Conservation (phyloP, 768 basidiomycete species). For the Phanerodontia chrysosporium region DNA sequence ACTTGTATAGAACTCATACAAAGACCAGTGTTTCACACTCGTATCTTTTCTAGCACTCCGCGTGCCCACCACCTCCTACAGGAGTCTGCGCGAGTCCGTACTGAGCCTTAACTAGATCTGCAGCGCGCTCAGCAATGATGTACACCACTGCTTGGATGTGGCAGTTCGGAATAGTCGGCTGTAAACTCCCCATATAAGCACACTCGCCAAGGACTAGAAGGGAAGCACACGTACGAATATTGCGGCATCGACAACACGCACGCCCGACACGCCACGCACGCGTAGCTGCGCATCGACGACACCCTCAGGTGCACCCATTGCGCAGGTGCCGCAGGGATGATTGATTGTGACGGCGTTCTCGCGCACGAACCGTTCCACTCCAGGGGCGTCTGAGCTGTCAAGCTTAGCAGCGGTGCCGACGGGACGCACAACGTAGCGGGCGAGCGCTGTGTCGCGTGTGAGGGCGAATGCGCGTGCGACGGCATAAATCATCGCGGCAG, state of each 20-base stretch:
- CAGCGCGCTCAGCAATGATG: slow-evolving; percentile 4
- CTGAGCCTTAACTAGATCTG: slow-evolving; percentile 3
- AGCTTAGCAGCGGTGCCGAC: background rate
- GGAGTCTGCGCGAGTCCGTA: background rate
- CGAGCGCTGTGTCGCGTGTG: slow-evolving; percentile 3
- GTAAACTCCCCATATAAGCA: background rate
- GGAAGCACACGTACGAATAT: background rate
- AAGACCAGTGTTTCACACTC: no score
- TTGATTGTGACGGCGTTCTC: slow-evolving; percentile 3
- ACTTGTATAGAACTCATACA: no score
- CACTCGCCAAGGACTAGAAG: no score
- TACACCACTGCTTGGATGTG: background rate
- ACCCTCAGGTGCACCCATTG: background rate
- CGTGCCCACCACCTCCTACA: no score
- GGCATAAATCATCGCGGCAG: slow-evolving; percentile 8
- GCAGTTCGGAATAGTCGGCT: background rate
- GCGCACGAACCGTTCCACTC: slow-evolving; percentile 6
- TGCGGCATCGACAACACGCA: background rate
- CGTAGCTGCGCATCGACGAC: slow-evolving; percentile 6
- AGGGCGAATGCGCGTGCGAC: slow-evolving; percentile 1
- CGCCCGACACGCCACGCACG: background rate
- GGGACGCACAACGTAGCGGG: background rate
- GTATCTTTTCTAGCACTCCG: no score
- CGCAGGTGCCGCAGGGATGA: slow-evolving; percentile 3
- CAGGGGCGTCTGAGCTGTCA: slow-evolving; percentile 2